Evolutionary conservation across 345 rosid species (phyloP).

Genomic region (Viola odorata): DNA sequence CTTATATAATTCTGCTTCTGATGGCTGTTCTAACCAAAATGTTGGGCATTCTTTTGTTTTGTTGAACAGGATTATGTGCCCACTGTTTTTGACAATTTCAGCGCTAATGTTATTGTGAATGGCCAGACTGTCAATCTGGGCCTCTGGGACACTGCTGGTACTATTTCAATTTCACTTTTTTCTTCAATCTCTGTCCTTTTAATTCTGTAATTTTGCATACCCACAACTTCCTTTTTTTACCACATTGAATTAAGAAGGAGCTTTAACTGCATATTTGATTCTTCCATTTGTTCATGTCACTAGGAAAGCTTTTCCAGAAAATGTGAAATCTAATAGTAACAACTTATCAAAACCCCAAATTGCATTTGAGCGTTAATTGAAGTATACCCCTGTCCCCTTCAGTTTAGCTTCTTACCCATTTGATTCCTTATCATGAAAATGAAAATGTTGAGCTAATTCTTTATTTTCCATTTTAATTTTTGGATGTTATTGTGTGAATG

Average conservation of each 20-base stretch:
- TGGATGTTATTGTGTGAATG: too few relatives aligned
- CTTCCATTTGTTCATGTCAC: not conserved
- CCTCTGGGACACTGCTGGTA: constrained; percentile 26
- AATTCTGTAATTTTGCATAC: not conserved
- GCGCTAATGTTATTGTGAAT: constrained; percentile 26
- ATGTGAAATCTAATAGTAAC: not conserved
- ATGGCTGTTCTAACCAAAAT: not conserved
- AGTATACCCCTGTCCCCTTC: too few relatives aligned
- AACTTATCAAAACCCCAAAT: not conserved
- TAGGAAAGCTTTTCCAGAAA: not conserved
- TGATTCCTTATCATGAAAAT: too few relatives aligned
- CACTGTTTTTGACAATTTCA: constrained; percentile 42
- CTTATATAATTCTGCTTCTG: not conserved
- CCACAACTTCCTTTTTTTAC: not conserved
- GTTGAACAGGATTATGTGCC: constrained; percentile 58
- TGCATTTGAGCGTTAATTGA: too few relatives aligned
- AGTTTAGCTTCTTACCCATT: too few relatives aligned
- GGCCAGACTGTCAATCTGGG: constrained; percentile 25
- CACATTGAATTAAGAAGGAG: not conserved
- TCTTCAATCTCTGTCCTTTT: not conserved
- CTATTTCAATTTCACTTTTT: constrained; percentile 9
- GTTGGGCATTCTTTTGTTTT: constrained; percentile 7
- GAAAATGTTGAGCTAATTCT: too few relatives aligned
- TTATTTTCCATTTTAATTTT: too few relatives aligned
- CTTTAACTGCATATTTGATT: not conserved